Evolutionary conservation across 306 rosid genomes (phyloP).

Genomic region (Lathyrus tuberosus): DNA sequence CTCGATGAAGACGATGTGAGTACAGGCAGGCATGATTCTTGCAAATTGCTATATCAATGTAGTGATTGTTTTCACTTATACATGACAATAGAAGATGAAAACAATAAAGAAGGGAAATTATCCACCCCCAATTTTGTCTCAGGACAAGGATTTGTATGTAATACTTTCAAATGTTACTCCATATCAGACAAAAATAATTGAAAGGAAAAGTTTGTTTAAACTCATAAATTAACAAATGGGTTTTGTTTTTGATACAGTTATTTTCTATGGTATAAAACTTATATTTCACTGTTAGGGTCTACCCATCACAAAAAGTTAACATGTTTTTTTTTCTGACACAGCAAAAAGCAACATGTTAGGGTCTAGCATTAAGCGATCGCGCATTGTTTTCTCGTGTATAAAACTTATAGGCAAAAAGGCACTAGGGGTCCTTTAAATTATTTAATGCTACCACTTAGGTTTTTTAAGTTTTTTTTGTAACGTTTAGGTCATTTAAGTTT

Average conservation of each 20-base stretch:
- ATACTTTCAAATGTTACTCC: slow-evolving; percentile 24
- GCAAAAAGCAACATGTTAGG: too few relatives aligned
- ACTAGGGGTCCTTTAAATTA: too few relatives aligned
- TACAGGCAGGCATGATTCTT: slow-evolving; percentile 69
- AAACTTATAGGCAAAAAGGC: too few relatives aligned
- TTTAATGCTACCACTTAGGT: too few relatives aligned
- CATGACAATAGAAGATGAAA: slow-evolving; percentile 17
- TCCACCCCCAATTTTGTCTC: slow-evolving; percentile 26
- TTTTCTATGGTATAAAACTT: neutral
- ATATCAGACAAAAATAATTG: neutral
- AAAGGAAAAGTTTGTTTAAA: neutral
- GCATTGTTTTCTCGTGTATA: too few relatives aligned
- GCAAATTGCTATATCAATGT: slow-evolving; percentile 15
- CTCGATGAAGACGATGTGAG: slow-evolving; percentile 90
- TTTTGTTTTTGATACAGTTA: neutral
- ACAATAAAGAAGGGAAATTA: neutral
- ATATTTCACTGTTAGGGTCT: too few relatives aligned
- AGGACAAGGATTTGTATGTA: slow-evolving; percentile 14
- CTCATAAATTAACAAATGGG: neutral
- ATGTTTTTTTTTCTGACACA: too few relatives aligned
- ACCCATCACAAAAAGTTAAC: too few relatives aligned
- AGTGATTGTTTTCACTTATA: slow-evolving; percentile 11
- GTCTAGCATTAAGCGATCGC: too few relatives aligned
- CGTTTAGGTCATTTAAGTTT: too few relatives aligned
- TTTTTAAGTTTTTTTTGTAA: too few relatives aligned